Evolutionary conservation across 163 green algal genomes (phyloP), one percentile per base, ranked within the genome.

Genomic region (Chloroidium sp.): DNA sequence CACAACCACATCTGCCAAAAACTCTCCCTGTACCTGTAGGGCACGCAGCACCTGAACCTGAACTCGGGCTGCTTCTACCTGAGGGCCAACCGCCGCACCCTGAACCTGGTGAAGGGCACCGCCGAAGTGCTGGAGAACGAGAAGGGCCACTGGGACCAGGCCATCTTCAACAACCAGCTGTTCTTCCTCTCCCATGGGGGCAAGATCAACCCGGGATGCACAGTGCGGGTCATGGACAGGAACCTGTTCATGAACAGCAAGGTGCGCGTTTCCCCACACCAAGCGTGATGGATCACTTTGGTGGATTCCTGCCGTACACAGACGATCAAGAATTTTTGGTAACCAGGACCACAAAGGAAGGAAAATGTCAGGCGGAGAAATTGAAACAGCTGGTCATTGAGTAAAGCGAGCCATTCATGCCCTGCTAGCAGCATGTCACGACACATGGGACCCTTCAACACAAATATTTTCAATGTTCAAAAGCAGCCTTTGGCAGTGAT

Each of bases 31-130:
- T 74, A n/a, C n/a, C 62, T 80, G 12, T 89, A 95, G 87, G 88
- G 83, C 61, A 88, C 87, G 62, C 86, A 87, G 69, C 92, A 95
- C 83, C 90, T 96, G 69, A 93, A 92, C 79, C 72, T 94, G 67
- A 93, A 93, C 83, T 93, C 86, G 62, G 94, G 94, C 13, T 84
- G 97, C 57, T 98, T 97, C 82, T 97, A 94, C 84, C n/a, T 96
- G 2, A 75, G 76, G 13, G 88, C 93, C 68, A 96, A 94, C 78
- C 74, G 80, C 0, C 86, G 91, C 59, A 95, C 92, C 0, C 62
- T 97, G 0, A 82, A 91, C 10, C 86, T 97, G 3, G 92, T 98
- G 86, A 69, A 87, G 8, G 87, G 92, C 69, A 84, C 85, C 36
- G 84, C 84, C 8, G 76, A 81, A 14, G 62, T 81, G 2, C 79